Base-by-base conservation (phyloP, 2,329 filamentous ascomycete species). In the Trichocomaceae sp. region DNA sequence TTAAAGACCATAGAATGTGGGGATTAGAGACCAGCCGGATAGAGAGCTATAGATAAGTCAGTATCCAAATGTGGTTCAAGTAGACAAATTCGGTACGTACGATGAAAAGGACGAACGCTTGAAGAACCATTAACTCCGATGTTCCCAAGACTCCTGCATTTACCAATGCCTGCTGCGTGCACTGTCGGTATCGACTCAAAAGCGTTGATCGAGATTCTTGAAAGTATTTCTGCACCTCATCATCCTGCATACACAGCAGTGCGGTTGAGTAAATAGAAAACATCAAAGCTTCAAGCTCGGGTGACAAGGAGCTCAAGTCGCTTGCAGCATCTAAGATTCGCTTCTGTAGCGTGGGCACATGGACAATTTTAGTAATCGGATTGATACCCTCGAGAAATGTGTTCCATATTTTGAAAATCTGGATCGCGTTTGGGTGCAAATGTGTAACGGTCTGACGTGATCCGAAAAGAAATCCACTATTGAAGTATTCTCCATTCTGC, bases 1-100 rank as follows among this genome's bases (percentile, higher is more conserved):
- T 82, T 20, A 86, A 63, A 44, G 84, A 77, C 80, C 82, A 85
- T 4, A 79, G 74, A 1, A 79, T 78, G 60, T 84, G 81, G 2
- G 78, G 77, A 58, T 83, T 79, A 61, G 82, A 82, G 5, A 79
- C 77, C 33, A 80, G 79, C 51, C 82, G 76, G 0, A 84, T 70
- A 0, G 81, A 81, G 47, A 79, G 67, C 79, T 83, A 50, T 57
- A 4, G 39, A 20, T 42, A 3, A 20, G 6, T 42, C 12, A 22
- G 39, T 42, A 10, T 8, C 9, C 4, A 5, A 17, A 22, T 10
- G 17, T 10, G 17, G 5, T 17, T 17, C 17, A 20, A 22, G 39
- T 42, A 13, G 5, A 22, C 20, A 1, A 15, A 15, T n/a, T 17
- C 6, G 19, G 39, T 42, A 56, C 58, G 3, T 56, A 59, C 58